A percentile compares a stretch with the other conserved stretches of the same genome.
phyloP scores from a whole-genome alignment of 768 basidiomycete species.

The Leccinum rimulosum region DNA sequence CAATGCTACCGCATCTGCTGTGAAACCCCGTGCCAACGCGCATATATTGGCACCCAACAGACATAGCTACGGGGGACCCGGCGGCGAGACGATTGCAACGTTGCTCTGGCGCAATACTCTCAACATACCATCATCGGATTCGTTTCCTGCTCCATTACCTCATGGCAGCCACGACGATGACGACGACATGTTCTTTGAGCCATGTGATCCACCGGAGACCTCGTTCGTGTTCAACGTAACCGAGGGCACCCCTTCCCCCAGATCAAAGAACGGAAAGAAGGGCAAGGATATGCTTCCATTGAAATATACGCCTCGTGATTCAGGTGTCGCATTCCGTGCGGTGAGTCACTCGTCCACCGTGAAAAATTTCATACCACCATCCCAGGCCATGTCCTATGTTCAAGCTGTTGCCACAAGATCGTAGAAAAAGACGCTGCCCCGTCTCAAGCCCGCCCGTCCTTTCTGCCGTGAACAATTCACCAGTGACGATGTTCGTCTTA shows the following conservation, averaged over 20 bases:
- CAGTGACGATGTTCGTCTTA: constrained; percentile 63
- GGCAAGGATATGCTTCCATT: constrained; percentile 43
- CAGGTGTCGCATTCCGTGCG: constrained; percentile 75
- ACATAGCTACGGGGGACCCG: constrained; percentile 64
- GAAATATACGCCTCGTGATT: constrained; percentile 73
- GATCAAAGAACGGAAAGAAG: constrained; percentile 33
- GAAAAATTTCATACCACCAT: constrained; percentile 11
- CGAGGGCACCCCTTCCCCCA: constrained; percentile 56
- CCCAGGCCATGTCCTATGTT: constrained; percentile 78
- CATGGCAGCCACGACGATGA: constrained; percentile 41
- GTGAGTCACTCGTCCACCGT: constrained; percentile 36
- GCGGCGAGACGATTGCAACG: constrained; percentile 30
- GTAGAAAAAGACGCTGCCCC: constrained; percentile 75
- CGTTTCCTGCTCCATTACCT: constrained; percentile 42
- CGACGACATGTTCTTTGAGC: constrained; percentile 56
- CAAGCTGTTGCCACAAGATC: constrained; percentile 73
- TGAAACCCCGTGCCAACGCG: constrained; percentile 5
- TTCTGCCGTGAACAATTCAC: constrained; percentile 81
- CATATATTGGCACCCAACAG: constrained; percentile 43
- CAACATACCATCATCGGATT: constrained; percentile 45
- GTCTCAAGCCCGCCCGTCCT: constrained; percentile 73
- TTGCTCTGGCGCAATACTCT: constrained; percentile 39
- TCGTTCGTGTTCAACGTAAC: constrained; percentile 60
- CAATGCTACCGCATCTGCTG: constrained; percentile 8
- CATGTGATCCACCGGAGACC: constrained; percentile 40